Base-by-base conservation (phyloP, 768 basidiomycete genomes). In the Austroboletus festivus region DNA sequence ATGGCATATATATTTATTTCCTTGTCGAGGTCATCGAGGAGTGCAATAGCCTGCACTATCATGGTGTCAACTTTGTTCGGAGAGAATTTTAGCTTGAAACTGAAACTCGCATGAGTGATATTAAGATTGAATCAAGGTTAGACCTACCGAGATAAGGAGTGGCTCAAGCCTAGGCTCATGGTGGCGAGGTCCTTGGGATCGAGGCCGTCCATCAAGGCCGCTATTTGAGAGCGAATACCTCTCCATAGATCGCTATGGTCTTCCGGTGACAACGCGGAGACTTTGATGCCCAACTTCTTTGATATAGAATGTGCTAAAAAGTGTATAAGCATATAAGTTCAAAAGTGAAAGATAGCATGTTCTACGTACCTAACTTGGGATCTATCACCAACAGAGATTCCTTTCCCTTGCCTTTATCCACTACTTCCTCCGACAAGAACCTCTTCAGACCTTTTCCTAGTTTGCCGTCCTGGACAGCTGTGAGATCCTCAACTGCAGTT, bases 1-100 rank as follows among this genome's bases (percentile, higher is more conserved):
- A 99, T 99, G 13, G 94, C 82, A 65, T 99, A 99, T 45, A 98
- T 96, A 73, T 99, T 99, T 67, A 98, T 89, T 72, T 98, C 96
- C 73, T 99, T 99, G 85, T 99, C 96, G 20, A 99, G 77, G 65
- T 99, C 96, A 61, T 99, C 96, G 46, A 99, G 80, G 22, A 99
- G 78, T 7, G 94, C 95, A 62, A 99, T 97, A 7, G 96, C 96
- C 71, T 99, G 96, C 16, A 98, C 89, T 50, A 99, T 89, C 96
- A 99, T 99, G 8, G 94, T 97, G 65, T 99, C 96, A 40, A 99
- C 94, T 72, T 98, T 98, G 74, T 98, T 96, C 7, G 96, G 95
- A 8, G 96, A 98, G 72, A 99, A 98, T 72, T 99, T 99, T 60
- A 99, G 80, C 77, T 98, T 99, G 76, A 95, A 99, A 51, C 94